Base-by-base conservation (phyloP, 192 early-diverging fungal species). In the Gigaspora rosea region DNA sequence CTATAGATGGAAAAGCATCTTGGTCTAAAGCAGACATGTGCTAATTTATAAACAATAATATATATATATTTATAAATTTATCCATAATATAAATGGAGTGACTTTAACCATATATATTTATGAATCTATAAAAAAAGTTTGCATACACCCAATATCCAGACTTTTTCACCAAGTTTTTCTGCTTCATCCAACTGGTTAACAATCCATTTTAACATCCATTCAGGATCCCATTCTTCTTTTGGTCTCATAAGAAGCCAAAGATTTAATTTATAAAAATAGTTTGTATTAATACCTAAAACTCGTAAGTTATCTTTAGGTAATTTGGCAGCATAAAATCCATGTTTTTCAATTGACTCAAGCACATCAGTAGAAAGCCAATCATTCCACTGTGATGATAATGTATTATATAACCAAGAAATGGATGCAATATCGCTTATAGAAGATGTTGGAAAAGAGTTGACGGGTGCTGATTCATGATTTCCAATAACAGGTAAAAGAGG, bases 191-290 rank as follows among this genome's bases (percentile, higher is more conserved):
- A 74, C 56, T 88, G 78, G 2, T 75, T 33, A 49, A 90, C 71
- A 3, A 90, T 57, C 87, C 87, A 88, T 41, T 78, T 73, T 41
- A 90, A 79, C 11, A 86, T 80, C 18, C 84, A 82, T 62, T 88
- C 83, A 16, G 87, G 87, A 66, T 90, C 87, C 70, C 78, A 71
- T 18, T 80, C 81, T 36, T 84, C 77, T 13, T 46, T 64, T 20
- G 78, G 78, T 18, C 80, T 52, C 20, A 78, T 80, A 76, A 86
- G 84, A 11, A 87, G 78, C 82, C 86, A 88, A 74, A 83, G 87
- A 81, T 90, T 88, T 12, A 85, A 18, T 32, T 80, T 85, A 67
- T 90, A 90, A 35, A 88, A 90, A 57, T 87, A 90, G 71, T 88
- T 90, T 56, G 85, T 90, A 64, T 90, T 90, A 8, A 90, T 41